Percentiles rank a stretch among this genome's conserved stretches.
Evolutionary conservation across 2,329 filamentous ascomycete species (phyloP).

Genomic region (Cryoendolithus antarcticus): DNA sequence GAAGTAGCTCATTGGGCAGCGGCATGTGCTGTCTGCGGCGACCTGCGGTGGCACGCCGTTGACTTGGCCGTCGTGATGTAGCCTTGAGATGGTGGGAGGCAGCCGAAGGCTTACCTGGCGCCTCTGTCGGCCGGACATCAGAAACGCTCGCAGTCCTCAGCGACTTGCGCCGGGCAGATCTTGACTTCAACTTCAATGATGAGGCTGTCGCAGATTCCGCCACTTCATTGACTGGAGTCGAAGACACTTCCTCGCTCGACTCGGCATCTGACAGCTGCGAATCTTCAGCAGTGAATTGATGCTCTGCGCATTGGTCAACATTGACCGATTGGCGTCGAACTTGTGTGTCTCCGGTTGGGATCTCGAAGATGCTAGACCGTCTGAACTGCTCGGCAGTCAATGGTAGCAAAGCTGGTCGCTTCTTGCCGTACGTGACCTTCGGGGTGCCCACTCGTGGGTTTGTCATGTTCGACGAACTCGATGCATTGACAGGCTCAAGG

Average conservation of each 20-base stretch:
- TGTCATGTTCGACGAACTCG: no score
- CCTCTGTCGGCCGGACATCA: background rate
- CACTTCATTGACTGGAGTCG: background rate
- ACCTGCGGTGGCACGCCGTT: background rate
- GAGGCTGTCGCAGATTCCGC: background rate
- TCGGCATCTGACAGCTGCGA: slow-evolving; percentile 18
- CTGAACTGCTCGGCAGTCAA: slow-evolving; percentile 13
- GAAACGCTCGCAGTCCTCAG: background rate
- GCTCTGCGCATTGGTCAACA: background rate
- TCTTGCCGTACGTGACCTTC: slow-evolving; percentile 12
- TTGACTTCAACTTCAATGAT: background rate
- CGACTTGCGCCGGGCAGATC: background rate
- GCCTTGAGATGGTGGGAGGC: background rate
- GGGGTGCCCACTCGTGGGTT: background rate
- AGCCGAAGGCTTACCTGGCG: background rate
- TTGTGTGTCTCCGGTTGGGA: slow-evolving; percentile 6
- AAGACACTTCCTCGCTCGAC: background rate
- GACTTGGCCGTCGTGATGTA: background rate
- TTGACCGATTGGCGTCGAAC: background rate
- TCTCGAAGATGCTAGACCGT: slow-evolving; percentile 7
- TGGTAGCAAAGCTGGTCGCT: slow-evolving; percentile 10
- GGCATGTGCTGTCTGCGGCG: slow-evolving; percentile 1
- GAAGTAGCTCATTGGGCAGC: slow-evolving; percentile 12
- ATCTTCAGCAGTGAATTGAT: slow-evolving; percentile 13
- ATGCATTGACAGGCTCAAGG: no score